A percentile compares a stretch with the other conserved stretches of the same genome.
These are phyloP conservation scores for Truncatella angustata DNA, from an alignment of 2,329 filamentous ascomycete genomes.

Conservation along the genomic window DNA sequence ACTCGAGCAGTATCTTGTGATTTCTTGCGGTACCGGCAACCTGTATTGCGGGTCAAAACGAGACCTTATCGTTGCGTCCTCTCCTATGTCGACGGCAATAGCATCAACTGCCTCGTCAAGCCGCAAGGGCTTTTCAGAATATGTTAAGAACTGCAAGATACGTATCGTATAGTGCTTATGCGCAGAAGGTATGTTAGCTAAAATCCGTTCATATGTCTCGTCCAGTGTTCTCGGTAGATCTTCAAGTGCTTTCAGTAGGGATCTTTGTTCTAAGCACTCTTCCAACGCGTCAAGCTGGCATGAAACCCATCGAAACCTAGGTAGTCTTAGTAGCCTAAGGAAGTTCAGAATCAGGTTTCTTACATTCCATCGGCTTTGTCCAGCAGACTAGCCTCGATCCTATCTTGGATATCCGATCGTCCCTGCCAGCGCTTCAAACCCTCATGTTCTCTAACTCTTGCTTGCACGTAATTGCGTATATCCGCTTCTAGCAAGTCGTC, in stretches of 20 bases:
- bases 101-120: too few relatives aligned
- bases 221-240: slow-evolving; percentile 16
- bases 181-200: slow-evolving; percentile 8
- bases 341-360: neutral
- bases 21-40: too few relatives aligned
- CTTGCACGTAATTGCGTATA: slow-evolving; percentile 23
- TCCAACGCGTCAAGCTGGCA: slow-evolving; percentile 18
- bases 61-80: slow-evolving; percentile 6
- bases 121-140: slow-evolving; percentile 22
- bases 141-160: slow-evolving; percentile 21
- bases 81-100: slow-evolving; percentile 14
- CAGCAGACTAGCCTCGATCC: slow-evolving; percentile 20
- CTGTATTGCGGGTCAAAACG: slow-evolving; percentile 24
- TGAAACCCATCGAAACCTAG: slow-evolving; percentile 21
- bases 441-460: slow-evolving; percentile 16
- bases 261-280: slow-evolving; percentile 10
- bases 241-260: slow-evolving; percentile 6
- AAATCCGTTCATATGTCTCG: slow-evolving; percentile 16
- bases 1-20: slow-evolving; percentile 23
- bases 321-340: slow-evolving; percentile 6
- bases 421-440: slow-evolving; percentile 23
- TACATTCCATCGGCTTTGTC: slow-evolving; percentile 16
- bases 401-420: slow-evolving; percentile 16
- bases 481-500: slow-evolving; percentile 19
- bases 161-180: slow-evolving; percentile 8